These are phyloP conservation scores for Nissolia schottii DNA, from an alignment of 306 rosid species.

Conservation along the genomic window DNA sequence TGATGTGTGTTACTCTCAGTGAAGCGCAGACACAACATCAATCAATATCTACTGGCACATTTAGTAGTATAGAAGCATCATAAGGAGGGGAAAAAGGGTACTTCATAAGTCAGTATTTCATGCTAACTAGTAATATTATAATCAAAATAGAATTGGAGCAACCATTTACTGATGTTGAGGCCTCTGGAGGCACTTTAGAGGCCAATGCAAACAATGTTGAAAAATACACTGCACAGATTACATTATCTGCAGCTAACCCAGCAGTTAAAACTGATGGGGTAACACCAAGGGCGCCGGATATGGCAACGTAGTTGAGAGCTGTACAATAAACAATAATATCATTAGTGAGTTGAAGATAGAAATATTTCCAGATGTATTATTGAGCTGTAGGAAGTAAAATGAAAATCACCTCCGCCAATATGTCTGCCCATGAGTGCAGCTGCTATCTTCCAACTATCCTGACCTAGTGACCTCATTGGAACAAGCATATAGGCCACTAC, in stretches of 20 bases:
- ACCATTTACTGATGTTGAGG: conserved; percentile 42
- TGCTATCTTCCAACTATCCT: conserved; percentile 80
- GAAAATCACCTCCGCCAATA: conserved; percentile 67
- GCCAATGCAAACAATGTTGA: conserved; percentile 60
- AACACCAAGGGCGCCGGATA: conserved; percentile 56
- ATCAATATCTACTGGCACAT: not conserved
- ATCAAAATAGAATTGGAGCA: conserved; percentile 1
- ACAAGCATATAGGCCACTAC: conserved; percentile 61
- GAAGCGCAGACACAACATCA: not conserved
- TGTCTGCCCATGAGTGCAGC: conserved; percentile 87
- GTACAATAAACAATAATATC: not conserved
- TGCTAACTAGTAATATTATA: not conserved
- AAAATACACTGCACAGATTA: conserved; percentile 71
- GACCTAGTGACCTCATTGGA: conserved; percentile 80
- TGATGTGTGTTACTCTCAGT: not conserved
- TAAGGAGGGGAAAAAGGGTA: not conserved
- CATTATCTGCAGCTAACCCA: conserved; percentile 82
- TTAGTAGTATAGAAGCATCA: not conserved
- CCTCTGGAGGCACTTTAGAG: conserved; percentile 66
- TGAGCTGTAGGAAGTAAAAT: not conserved
- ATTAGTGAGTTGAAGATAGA: not conserved
- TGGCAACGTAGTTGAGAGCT: conserved; percentile 81
- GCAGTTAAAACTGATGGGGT: conserved; percentile 63
- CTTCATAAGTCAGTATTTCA: not conserved
- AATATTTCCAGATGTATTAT: not conserved